Evolutionary conservation across 352 stramenopile genomes (phyloP).

Genomic region (Aphanomyces cochlioides): DNA sequence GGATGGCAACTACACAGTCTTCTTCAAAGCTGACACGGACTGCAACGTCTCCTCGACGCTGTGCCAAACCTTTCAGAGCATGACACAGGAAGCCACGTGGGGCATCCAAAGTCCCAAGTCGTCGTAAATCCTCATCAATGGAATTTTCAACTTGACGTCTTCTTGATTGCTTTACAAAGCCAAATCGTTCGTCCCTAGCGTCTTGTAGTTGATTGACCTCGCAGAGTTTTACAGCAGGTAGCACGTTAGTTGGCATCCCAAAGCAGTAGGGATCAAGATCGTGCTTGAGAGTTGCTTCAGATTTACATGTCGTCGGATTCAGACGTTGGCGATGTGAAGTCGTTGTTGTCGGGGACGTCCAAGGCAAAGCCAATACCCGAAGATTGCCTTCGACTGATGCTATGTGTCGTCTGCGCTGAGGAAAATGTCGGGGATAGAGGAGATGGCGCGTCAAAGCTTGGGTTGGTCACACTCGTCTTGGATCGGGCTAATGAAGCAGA

Average conservation of each 20-base stretch:
- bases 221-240: too few species aligned
- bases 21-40: constrained; percentile 17
- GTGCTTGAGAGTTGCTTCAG: too few species aligned
- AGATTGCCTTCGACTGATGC: constrained; percentile 7
- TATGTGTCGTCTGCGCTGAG: constrained; percentile 1
- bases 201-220: too few species aligned
- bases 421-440: neutral
- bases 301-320: too few species aligned
- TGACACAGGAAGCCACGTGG: neutral
- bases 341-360: constrained; percentile 2
- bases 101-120: too few species aligned
- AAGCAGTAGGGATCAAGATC: too few species aligned
- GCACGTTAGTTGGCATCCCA: too few species aligned
- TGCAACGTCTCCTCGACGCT: neutral
- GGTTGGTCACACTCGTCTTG: neutral
- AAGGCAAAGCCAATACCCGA: neutral
- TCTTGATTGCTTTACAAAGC: neutral
- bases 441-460: neutral
- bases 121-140: too few species aligned
- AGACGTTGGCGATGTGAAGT: neutral
- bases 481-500: too few species aligned
- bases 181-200: too few species aligned
- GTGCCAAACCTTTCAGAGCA: neutral
- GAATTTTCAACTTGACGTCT: neutral
- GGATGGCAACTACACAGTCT: neutral